Evolutionary conservation across 768 basidiomycete species (phyloP).

Genomic region (Pulveroboletus sp.): DNA sequence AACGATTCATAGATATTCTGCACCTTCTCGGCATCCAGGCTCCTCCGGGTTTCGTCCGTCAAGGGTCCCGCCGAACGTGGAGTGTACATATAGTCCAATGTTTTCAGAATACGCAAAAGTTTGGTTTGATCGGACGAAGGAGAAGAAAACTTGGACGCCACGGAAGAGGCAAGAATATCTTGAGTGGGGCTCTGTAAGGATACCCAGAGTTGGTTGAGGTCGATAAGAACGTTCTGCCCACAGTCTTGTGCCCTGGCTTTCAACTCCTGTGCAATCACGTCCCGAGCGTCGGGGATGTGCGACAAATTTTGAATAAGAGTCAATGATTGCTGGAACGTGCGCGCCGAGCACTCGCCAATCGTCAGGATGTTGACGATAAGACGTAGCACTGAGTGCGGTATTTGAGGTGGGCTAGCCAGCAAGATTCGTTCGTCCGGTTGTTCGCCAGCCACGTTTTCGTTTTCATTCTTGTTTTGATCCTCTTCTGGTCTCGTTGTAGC

Average conservation of each 20-base stretch:
- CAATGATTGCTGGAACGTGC: conserved; percentile 94
- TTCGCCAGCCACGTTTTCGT: conserved; percentile 12
- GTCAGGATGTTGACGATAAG: conserved; percentile 96
- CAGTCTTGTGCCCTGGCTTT: conserved; percentile 83
- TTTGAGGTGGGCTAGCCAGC: conserved; percentile 71
- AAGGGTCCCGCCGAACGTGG: conserved; percentile 45
- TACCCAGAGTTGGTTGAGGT: conserved; percentile 70
- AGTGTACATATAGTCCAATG: conserved; percentile 94
- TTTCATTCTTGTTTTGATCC: conserved; percentile 24
- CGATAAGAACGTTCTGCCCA: conserved; percentile 65
- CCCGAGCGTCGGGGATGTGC: conserved; percentile 80
- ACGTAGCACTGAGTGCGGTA: conserved; percentile 79
- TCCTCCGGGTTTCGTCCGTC: conserved; percentile 34
- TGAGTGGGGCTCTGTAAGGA: conserved; percentile 55
- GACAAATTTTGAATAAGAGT: conserved; percentile 91
- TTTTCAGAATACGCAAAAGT: conserved; percentile 90
- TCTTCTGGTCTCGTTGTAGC: conserved; percentile 10
- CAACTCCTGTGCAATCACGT: conserved; percentile 86
- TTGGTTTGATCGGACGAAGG: conserved; percentile 96
- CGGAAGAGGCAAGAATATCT: conserved; percentile 57
- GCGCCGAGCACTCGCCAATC: conserved; percentile 92
- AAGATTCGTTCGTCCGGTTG: conserved; percentile 41
- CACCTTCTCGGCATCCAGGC: conserved; percentile 72
- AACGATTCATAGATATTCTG: conserved; percentile 88
- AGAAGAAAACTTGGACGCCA: conserved; percentile 87